A percentile compares a stretch with the other conserved stretches of the same genome.
These are phyloP conservation scores for Clarireedia homoeocarpa DNA, from an alignment of 2,329 filamentous ascomycete genomes.

Conservation along the genomic window DNA sequence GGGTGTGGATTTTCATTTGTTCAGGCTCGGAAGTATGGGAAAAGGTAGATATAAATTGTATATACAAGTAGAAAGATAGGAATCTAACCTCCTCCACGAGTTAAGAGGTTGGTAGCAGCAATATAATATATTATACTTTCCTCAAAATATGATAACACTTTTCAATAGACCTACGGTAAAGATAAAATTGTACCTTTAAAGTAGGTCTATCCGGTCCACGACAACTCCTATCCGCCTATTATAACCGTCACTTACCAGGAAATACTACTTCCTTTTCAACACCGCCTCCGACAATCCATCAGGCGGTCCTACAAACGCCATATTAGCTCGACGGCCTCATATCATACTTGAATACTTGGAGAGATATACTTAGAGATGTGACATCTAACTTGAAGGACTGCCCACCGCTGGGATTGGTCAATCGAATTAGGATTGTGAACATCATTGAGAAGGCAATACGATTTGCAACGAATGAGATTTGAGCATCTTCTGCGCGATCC, in stretches of 20 bases:
- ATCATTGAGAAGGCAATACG: constrained; percentile 5
- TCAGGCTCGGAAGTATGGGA: neutral
- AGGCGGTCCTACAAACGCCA: neutral
- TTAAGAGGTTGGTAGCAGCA: neutral
- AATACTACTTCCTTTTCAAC: neutral
- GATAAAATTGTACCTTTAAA: no score
- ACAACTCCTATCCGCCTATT: no score
- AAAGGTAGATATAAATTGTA: neutral
- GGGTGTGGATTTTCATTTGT: neutral
- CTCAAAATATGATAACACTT: no score
- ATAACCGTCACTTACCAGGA: no score
- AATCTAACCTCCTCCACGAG: no score
- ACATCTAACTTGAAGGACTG: neutral
- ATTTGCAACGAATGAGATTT: no score
- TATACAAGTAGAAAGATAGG: neutral
- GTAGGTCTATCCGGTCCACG: no score
- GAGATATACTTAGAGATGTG: neutral
- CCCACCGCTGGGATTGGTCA: constrained; percentile 9
- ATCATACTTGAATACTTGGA: neutral
- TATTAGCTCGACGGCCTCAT: neutral
- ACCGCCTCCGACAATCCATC: neutral
- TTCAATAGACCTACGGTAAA: neutral
- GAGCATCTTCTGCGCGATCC: no score
- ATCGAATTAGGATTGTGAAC: constrained; percentile 9
- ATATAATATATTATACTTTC: no score